Conservation (phyloP, 2,329 filamentous ascomycete genomes). For the Scytalidium sp. region DNA sequence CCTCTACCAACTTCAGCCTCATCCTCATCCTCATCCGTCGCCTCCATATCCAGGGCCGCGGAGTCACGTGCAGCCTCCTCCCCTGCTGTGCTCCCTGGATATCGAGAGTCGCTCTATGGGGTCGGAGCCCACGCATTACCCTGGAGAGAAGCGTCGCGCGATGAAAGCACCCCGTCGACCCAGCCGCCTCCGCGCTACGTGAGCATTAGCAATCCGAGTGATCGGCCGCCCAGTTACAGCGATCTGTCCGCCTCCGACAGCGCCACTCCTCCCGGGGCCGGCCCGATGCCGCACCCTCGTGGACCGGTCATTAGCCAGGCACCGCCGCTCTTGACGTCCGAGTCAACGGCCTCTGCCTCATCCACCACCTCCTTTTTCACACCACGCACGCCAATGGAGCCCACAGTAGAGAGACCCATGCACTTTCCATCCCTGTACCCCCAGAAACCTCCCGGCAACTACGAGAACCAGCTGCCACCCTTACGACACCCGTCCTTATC, state of each 20-base stretch:
- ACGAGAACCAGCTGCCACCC: slow-evolving; percentile 25
- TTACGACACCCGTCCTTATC: slow-evolving; percentile 24
- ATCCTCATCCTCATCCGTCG: no score
- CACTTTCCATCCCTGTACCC: slow-evolving; percentile 22
- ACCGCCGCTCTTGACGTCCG: slow-evolving; percentile 23
- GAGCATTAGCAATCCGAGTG: slow-evolving; percentile 7
- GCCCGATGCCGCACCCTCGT: slow-evolving; percentile 18
- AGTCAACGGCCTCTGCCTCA: slow-evolving; percentile 24
- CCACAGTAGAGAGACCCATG: slow-evolving; percentile 22
- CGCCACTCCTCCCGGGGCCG: slow-evolving; percentile 15
- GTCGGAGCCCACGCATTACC: slow-evolving; percentile 15
- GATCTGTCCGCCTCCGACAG: slow-evolving; percentile 8
- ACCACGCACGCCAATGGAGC: slow-evolving; percentile 27
- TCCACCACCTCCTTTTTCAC: slow-evolving; percentile 24
- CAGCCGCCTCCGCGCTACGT: slow-evolving; percentile 15
- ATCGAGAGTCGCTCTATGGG: slow-evolving; percentile 25
- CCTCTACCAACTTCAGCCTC: no score
- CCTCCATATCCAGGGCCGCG: slow-evolving; percentile 10
- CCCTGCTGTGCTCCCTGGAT: slow-evolving; percentile 24
- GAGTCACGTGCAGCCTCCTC: slow-evolving; percentile 16
- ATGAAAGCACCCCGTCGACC: slow-evolving; percentile 9
- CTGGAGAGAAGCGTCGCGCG: slow-evolving; percentile 24
- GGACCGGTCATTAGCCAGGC: slow-evolving; percentile 18
- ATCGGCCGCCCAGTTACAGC: slow-evolving; percentile 15
- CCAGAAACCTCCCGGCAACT: slow-evolving; percentile 19